phyloP scores from a whole-genome alignment of 2,329 filamentous ascomycete genomes.

The Trichoderma lentiforme region DNA sequence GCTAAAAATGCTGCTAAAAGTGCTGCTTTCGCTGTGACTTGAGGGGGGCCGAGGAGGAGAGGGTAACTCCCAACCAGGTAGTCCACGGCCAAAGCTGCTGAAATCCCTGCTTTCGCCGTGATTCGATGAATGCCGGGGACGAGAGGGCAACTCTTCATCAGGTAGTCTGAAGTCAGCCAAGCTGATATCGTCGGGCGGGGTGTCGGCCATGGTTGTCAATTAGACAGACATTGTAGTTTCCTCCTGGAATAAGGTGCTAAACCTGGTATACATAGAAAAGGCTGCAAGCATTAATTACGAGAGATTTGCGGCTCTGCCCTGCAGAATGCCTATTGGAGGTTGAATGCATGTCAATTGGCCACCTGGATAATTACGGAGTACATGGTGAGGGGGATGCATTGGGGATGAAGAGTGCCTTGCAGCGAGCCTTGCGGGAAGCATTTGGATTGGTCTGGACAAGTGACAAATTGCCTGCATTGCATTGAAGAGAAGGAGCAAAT shows the following conservation, averaged over 20 bases:
- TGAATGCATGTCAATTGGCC: not conserved
- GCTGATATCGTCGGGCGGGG: not conserved
- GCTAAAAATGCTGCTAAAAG: no score
- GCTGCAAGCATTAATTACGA: not conserved
- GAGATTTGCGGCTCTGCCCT: not conserved
- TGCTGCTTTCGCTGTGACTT: no score
- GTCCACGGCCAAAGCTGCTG: not conserved
- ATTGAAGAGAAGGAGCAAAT: not conserved
- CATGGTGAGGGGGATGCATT: not conserved
- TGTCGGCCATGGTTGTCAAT: not conserved
- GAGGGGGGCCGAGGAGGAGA: slow-evolving; percentile 22
- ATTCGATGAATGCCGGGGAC: slow-evolving; percentile 63
- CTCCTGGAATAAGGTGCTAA: not conserved
- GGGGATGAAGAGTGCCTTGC: not conserved
- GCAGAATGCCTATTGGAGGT: not conserved
- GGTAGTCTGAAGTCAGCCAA: not conserved
- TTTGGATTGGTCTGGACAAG: not conserved
- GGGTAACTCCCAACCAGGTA: not conserved
- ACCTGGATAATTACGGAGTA: not conserved
- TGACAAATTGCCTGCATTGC: not conserved
- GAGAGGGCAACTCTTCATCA: slow-evolving; percentile 13
- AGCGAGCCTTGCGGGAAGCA: not conserved
- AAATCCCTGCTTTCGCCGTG: slow-evolving; percentile 56
- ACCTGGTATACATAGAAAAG: not conserved
- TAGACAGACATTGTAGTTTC: not conserved